A percentile compares a stretch with the other conserved stretches of the same genome.
phyloP scores from a whole-genome alignment of 441 rosid species.

The Aleurites moluccanus region DNA sequence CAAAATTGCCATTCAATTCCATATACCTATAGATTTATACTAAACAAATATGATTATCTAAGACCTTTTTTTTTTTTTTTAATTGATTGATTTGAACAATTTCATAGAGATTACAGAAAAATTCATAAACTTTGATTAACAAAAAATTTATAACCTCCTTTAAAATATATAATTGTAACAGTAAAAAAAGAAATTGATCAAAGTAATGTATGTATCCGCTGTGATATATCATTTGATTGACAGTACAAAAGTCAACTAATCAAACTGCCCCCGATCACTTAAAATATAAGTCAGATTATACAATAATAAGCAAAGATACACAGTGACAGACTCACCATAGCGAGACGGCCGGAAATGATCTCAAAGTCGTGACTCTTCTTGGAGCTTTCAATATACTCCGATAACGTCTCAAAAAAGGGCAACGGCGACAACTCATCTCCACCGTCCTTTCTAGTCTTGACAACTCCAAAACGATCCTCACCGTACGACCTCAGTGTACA shows the following conservation, averaged over 20 bases:
- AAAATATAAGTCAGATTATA: no score
- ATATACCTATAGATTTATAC: no score
- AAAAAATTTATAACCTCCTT: background rate
- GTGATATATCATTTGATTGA: no score
- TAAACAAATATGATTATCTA: no score
- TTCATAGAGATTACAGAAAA: no score
- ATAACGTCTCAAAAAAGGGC: slow-evolving; percentile 71
- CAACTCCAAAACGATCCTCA: slow-evolving; percentile 49
- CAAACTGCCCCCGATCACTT: background rate
- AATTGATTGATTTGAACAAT: background rate
- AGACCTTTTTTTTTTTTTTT: no score
- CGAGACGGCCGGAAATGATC: slow-evolving; percentile 83
- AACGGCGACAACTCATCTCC: slow-evolving; percentile 44
- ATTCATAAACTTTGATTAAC: background rate
- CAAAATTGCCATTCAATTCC: no score
- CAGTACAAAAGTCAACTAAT: background rate
- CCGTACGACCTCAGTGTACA: slow-evolving; percentile 88
- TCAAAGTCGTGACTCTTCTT: slow-evolving; percentile 84
- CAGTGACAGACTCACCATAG: slow-evolving; percentile 59
- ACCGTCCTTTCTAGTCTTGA: slow-evolving; percentile 30
- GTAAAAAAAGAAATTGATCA: no score
- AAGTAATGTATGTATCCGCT: no score
- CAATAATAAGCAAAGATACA: no score
- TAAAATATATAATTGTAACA: no score
- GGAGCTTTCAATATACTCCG: slow-evolving; percentile 85